phyloP scores from a whole-genome alignment of 495 filamentous ascomycete species.

The Trichocladium antarcticum region DNA sequence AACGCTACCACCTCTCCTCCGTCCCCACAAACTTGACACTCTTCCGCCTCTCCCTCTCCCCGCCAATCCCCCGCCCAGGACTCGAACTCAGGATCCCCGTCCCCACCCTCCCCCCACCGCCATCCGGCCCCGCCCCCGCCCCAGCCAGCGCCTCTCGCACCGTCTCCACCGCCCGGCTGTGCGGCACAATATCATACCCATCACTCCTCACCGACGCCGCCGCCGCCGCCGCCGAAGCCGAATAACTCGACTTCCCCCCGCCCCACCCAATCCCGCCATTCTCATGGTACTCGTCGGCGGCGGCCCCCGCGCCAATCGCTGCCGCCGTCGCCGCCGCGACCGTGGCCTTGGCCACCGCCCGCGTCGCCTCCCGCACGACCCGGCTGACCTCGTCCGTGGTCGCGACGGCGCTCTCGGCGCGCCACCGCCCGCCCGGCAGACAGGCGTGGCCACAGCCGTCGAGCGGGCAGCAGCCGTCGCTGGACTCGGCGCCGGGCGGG shows the following conservation, averaged over 20 bases:
- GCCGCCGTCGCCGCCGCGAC: neutral
- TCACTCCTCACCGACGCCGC: constrained; percentile 19
- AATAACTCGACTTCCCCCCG: neutral
- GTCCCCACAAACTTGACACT: constrained; percentile 43
- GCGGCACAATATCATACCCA: constrained; percentile 33
- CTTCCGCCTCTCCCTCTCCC: constrained; percentile 41
- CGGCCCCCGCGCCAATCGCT: neutral
- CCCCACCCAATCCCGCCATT: constrained; percentile 4
- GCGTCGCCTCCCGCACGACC: constrained; percentile 32
- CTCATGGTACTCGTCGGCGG: neutral
- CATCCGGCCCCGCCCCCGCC: neutral
- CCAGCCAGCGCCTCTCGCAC: constrained; percentile 34
- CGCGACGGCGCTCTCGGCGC: constrained; percentile 33
- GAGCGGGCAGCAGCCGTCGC: constrained; percentile 62
- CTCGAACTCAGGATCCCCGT: constrained; percentile 36
- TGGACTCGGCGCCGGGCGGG: constrained; percentile 34
- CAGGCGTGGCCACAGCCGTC: constrained; percentile 66
- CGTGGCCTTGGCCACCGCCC: constrained; percentile 14
- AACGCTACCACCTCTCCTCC: constrained; percentile 10
- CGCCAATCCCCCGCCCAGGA: constrained; percentile 24
- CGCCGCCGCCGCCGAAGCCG: too few relatives aligned
- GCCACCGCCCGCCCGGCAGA: constrained; percentile 50
- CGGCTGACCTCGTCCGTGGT: constrained; percentile 35
- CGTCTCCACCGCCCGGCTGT: constrained; percentile 45
- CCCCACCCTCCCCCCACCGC: neutral